phyloP scores from a whole-genome alignment of 768 basidiomycete genomes.

The Suillus subaureus region DNA sequence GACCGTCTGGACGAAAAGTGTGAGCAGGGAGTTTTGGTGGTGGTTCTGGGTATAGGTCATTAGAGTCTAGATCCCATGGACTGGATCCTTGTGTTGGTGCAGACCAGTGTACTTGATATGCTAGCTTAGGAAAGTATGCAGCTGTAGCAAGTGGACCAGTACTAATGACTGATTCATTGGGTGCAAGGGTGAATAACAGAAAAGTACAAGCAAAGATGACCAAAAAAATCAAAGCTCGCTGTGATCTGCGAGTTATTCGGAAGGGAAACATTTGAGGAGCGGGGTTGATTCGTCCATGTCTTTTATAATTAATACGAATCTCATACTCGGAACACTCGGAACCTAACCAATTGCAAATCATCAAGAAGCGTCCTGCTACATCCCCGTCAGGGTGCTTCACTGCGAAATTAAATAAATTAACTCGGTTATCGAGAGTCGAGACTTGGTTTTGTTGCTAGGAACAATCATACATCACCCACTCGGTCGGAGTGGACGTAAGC shows the following conservation, averaged over 20 bases:
- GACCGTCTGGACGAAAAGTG: constrained; percentile 31
- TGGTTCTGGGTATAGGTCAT: not conserved
- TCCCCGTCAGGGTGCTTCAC: too few relatives aligned
- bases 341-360: too few relatives aligned
- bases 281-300: too few relatives aligned
- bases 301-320: too few relatives aligned
- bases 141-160: not conserved
- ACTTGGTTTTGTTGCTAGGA: too few relatives aligned
- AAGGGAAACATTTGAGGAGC: not conserved
- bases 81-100: not conserved
- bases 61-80: not conserved
- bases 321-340: too few relatives aligned
- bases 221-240: not conserved
- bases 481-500: too few relatives aligned
- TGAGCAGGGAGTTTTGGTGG: constrained; percentile 11
- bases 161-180: not conserved
- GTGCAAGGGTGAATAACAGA: not conserved
- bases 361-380: too few relatives aligned
- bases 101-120: not conserved
- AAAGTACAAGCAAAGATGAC: not conserved
- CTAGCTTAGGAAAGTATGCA: not conserved
- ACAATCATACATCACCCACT: too few relatives aligned
- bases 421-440: too few relatives aligned
- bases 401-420: too few relatives aligned
- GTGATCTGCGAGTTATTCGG: not conserved